Conservation (phyloP, 164 flowering plant species). For the Buxus sempervirens region DNA sequence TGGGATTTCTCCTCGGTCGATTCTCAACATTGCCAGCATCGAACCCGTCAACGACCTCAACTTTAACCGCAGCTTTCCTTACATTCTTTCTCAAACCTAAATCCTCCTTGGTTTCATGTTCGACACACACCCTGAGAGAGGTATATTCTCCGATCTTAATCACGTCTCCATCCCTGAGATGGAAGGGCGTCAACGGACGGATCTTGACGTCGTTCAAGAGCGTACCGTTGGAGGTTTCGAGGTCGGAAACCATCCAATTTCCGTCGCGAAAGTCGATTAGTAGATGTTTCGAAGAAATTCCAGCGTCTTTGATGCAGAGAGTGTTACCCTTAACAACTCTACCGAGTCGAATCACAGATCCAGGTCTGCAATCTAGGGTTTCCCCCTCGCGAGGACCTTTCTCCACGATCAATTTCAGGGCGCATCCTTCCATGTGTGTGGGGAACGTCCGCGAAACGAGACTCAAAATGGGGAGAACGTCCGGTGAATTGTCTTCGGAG, state of each 20-base stretch:
- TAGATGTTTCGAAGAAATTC: constrained; percentile 69
- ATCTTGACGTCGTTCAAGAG: constrained; percentile 32
- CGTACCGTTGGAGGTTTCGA: constrained; percentile 74
- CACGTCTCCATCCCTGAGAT: constrained; percentile 41
- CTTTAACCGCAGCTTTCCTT: no score
- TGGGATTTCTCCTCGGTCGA: constrained; percentile 27
- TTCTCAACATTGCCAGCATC: constrained; percentile 5
- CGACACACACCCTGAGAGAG: constrained; percentile 37
- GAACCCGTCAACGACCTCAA: background rate
- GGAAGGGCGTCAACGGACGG: constrained; percentile 21
- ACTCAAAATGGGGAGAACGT: background rate
- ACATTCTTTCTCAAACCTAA: no score
- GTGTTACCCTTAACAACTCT: constrained; percentile 60
- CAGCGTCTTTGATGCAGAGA: constrained; percentile 55
- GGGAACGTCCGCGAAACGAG: background rate
- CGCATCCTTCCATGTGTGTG: constrained; percentile 14
- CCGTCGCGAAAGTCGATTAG: constrained; percentile 33
- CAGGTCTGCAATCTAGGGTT: constrained; percentile 35
- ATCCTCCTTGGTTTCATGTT: background rate
- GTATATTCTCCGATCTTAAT: constrained; percentile 63
- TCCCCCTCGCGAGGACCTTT: constrained; percentile 67
- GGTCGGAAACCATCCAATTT: constrained; percentile 57
- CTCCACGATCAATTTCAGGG: constrained; percentile 39
- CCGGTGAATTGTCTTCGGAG: background rate
- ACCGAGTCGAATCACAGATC: constrained; percentile 42